Evolutionary conservation across 768 basidiomycete genomes (phyloP).

Genomic region (Candolleomyces efflorescens): DNA sequence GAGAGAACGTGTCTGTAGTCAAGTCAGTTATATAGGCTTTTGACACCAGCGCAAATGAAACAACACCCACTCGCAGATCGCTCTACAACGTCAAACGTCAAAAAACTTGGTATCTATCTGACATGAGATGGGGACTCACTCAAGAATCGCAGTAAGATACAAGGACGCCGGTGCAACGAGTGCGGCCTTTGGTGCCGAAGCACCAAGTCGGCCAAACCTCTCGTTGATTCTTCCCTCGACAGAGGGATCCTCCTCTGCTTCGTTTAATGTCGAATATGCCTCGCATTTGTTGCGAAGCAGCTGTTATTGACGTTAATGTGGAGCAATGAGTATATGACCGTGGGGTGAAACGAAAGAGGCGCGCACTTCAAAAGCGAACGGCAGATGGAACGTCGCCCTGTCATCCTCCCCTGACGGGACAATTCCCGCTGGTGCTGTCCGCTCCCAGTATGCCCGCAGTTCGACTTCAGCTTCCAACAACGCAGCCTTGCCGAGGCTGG

Average conservation of each 20-base stretch:
- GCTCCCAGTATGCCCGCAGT: constrained; percentile 84
- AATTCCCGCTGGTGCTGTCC: constrained; percentile 40
- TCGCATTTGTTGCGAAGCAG: constrained; percentile 83
- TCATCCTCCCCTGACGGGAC: constrained; percentile 42
- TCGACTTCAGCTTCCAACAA: constrained; percentile 92
- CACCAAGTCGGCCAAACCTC: constrained; percentile 49
- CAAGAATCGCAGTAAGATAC: constrained; percentile 89
- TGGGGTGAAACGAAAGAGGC: constrained; percentile 7
- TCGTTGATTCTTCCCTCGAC: constrained; percentile 62
- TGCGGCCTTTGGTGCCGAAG: constrained; percentile 46
- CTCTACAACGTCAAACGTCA: constrained; percentile 41
- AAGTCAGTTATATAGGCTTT: constrained; percentile 1
- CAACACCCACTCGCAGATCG: constrained; percentile 78
- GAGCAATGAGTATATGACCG: constrained; percentile 5
- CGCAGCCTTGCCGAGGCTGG: constrained; percentile 85
- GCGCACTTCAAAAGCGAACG: constrained; percentile 73
- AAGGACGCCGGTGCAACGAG: constrained; percentile 79
- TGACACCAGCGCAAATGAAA: neutral
- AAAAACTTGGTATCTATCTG: constrained; percentile 15
- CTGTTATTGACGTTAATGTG: constrained; percentile 31
- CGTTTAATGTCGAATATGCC: constrained; percentile 82
- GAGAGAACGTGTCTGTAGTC: constrained; percentile 71
- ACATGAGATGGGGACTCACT: constrained; percentile 53
- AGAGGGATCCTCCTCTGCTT: constrained; percentile 69
- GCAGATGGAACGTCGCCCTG: constrained; percentile 58